phyloP scores from a whole-genome alignment of 1,284 basidiomycete species.

The Trichosporon faecale region DNA sequence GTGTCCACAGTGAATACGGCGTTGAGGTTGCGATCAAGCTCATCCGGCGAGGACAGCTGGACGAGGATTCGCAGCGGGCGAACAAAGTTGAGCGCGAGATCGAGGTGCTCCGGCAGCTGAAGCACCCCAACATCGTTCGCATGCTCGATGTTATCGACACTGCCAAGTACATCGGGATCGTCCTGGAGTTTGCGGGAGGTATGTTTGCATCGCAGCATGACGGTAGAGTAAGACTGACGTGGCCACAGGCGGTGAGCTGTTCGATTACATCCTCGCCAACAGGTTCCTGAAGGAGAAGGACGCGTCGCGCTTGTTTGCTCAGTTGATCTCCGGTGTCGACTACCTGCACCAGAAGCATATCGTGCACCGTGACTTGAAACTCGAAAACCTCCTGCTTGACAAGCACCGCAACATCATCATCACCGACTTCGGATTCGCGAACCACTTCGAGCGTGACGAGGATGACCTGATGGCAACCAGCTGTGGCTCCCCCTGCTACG shows the following conservation, averaged over 20 bases:
- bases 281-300: conserved; percentile 94
- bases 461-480: conserved; percentile 99
- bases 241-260: conserved; percentile 80
- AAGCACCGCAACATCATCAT: conserved; percentile 98
- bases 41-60: conserved; percentile 89
- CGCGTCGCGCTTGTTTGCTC: conserved; percentile 93
- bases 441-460: conserved; percentile 83
- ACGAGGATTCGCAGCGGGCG: conserved; percentile 81
- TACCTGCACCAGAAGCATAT: conserved; percentile 99
- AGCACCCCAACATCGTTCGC: conserved; percentile 97
- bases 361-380: conserved; percentile 97
- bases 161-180: conserved; percentile 99
- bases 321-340: conserved; percentile 97
- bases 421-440: conserved; percentile 99
- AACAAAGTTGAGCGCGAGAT: conserved; percentile 97
- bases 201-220: conserved; percentile 23
- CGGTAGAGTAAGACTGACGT: not conserved
- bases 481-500: conserved; percentile 97
- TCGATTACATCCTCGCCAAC: conserved; percentile 98
- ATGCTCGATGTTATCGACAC: conserved; percentile 99
- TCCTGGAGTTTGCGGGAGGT: conserved; percentile 92
- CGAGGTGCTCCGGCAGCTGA: conserved; percentile 87
- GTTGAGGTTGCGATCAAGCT: conserved; percentile 99
- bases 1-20: conserved; percentile 88
- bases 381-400: conserved; percentile 96